Evolutionary conservation across 805 yeast species (phyloP).

Genomic region (Sugiyamaella mastotermitis): DNA sequence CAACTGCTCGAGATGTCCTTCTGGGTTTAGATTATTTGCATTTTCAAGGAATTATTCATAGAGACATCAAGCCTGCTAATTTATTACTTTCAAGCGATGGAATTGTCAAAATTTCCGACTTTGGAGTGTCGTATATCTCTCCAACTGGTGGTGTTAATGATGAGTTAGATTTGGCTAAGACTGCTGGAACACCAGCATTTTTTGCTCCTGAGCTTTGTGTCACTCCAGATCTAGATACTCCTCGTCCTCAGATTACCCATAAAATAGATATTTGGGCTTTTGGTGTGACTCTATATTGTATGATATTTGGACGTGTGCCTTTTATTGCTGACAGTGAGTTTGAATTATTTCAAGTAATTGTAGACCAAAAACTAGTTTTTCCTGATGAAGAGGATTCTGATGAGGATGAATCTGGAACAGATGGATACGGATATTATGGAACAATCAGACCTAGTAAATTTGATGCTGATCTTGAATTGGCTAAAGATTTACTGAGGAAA

Average conservation of each 20-base stretch:
- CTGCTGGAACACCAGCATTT: constrained; percentile 97
- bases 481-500: constrained; percentile 50
- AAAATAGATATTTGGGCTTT: constrained; percentile 97
- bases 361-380: constrained; percentile 49
- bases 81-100: constrained; percentile 63
- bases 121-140: constrained; percentile 84
- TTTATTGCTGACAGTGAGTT: constrained; percentile 83
- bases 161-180: constrained; percentile 84
- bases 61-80: constrained; percentile 96
- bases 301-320: constrained; percentile 83
- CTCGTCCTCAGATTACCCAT: constrained; percentile 43
- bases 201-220: constrained; percentile 71
- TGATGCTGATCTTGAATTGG: constrained; percentile 26
- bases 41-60: constrained; percentile 82
- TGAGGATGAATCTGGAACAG: constrained; percentile 1
- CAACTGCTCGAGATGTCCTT: constrained; percentile 74
- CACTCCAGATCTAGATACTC: constrained; percentile 19
- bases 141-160: constrained; percentile 41
- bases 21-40: constrained; percentile 88
- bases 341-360: constrained; percentile 79
- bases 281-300: constrained; percentile 85
- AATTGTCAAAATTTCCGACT: constrained; percentile 88
- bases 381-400: constrained; percentile 38
- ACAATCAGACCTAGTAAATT: constrained; percentile 3
- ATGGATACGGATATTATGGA: constrained; percentile 10